A percentile compares a stretch with the other conserved stretches of the same genome.
Evolutionary conservation across 352 stramenopile genomes (phyloP).

Genomic region (Phytopythium boreale): DNA sequence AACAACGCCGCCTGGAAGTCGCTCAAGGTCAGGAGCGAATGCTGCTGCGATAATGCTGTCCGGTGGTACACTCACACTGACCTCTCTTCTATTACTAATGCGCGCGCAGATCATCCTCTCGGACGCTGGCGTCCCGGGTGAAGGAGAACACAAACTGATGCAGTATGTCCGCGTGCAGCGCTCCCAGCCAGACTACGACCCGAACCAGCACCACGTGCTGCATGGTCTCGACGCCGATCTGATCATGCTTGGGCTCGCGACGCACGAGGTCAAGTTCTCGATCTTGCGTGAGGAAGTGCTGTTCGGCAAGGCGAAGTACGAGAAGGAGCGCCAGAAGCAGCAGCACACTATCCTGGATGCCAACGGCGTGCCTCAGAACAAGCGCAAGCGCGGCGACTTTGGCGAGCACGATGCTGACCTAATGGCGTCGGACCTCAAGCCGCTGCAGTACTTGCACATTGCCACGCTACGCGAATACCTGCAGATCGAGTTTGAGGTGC

Average conservation of each 20-base stretch:
- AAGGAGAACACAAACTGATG: conserved; percentile 99
- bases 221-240: conserved; percentile 99
- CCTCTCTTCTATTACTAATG: not conserved
- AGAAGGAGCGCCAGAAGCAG: conserved; percentile 63
- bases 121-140: conserved; percentile 95
- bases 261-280: conserved; percentile 98
- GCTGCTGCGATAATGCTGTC: not conserved
- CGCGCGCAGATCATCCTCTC: conserved; percentile 90
- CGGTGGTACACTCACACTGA: not conserved
- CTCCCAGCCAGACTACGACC: conserved; percentile 94
- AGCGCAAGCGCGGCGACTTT: conserved; percentile 80
- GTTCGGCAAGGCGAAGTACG: conserved; percentile 83
- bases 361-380: conserved; percentile 61
- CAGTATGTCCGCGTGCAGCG: conserved; percentile 94
- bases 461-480: conserved; percentile 94
- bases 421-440: conserved; percentile 87
- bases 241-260: conserved; percentile 99
- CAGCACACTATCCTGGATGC: conserved; percentile 64
- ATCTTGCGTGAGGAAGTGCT: conserved; percentile 96
- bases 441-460: conserved; percentile 93
- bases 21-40: conserved; percentile 65
- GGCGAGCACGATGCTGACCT: conserved; percentile 75
- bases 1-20: conserved; percentile 93
- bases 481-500: conserved; percentile 89
- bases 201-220: conserved; percentile 97